Conservation (phyloP, 2,329 filamentous ascomycete genomes). For the Venturia oleaginea region DNA sequence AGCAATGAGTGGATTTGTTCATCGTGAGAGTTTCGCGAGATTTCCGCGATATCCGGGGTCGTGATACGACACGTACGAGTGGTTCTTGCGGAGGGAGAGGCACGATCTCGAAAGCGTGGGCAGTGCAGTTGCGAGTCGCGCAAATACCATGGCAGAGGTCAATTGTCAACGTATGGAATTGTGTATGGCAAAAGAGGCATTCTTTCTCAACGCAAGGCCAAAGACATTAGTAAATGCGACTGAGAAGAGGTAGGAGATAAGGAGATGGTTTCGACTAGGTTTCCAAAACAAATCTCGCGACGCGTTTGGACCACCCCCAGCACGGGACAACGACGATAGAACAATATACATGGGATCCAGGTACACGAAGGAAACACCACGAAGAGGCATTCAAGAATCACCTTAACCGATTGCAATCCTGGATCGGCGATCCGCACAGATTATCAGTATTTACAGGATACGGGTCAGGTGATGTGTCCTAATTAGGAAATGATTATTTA, state of each 20-base stretch:
- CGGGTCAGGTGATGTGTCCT: neutral
- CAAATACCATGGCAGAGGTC: neutral
- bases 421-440: neutral
- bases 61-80: neutral
- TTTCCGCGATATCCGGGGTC: neutral
- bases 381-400: neutral
- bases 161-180: neutral
- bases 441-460: neutral
- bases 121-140: neutral
- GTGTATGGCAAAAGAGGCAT: neutral
- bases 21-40: neutral
- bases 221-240: neutral
- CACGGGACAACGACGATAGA: neutral
- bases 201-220: neutral
- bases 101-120: neutral
- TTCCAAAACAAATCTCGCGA: constrained; percentile 4
- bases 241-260: neutral
- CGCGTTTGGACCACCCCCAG: neutral
- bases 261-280: neutral
- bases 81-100: too few relatives aligned
- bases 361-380: neutral
- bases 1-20: neutral
- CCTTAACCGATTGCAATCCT: neutral
- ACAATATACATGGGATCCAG: neutral
- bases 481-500: neutral